These are phyloP conservation scores for Catunica adiposa DNA, from an alignment of 2,329 filamentous ascomycete genomes.

Conservation along the genomic window DNA sequence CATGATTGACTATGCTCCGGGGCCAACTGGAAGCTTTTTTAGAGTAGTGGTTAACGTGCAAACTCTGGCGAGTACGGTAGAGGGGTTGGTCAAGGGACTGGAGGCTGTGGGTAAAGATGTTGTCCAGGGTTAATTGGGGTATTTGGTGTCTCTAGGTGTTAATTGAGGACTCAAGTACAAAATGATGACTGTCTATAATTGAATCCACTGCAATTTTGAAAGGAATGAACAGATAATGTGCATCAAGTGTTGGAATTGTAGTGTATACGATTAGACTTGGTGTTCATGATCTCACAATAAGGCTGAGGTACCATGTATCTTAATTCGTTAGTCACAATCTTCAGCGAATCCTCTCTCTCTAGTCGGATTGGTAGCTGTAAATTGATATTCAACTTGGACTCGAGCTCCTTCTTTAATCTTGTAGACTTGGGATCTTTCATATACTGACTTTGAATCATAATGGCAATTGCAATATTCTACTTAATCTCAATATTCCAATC, in stretches of 20 bases:
- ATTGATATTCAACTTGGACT: too few species aligned
- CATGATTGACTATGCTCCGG: slow-evolving; percentile 47
- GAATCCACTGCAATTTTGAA: not conserved
- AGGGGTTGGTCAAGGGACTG: slow-evolving; percentile 38
- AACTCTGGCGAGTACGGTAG: slow-evolving; percentile 34
- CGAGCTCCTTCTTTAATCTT: too few species aligned
- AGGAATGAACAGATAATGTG: not conserved
- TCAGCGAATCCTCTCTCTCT: too few species aligned
- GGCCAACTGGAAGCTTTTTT: slow-evolving; percentile 38
- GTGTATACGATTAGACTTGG: too few species aligned
- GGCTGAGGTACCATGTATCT: not conserved
- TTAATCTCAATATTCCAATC: not conserved
- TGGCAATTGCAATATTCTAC: not conserved
- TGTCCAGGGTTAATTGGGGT: not conserved
- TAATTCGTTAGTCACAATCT: too few species aligned
- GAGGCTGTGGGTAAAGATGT: slow-evolving; percentile 27
- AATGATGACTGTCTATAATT: not conserved
- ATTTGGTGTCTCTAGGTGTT: too few species aligned
- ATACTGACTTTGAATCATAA: not conserved
- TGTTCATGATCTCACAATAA: not conserved
- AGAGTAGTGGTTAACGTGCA: slow-evolving; percentile 43
- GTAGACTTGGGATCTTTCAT: too few species aligned
- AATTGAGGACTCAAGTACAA: not conserved
- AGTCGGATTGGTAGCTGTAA: too few species aligned
- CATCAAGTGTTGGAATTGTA: too few species aligned